Evolutionary conservation across 352 stramenopile species (phyloP).

Genomic region (Phytophthora fragariae): DNA sequence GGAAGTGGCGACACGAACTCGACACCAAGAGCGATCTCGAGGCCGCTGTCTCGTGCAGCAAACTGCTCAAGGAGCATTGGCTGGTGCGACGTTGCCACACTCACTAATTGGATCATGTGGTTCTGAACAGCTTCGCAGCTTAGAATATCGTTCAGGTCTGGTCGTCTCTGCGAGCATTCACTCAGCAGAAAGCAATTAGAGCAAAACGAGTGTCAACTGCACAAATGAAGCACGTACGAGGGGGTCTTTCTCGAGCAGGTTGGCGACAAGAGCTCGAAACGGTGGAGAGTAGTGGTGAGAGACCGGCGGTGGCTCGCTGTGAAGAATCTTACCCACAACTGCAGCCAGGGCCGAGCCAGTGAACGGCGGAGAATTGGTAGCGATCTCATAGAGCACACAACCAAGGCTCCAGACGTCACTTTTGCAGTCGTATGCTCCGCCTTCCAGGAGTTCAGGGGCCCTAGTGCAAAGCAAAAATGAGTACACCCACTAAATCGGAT

Average conservation of each 20-base stretch:
- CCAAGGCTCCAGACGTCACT: conserved; percentile 88
- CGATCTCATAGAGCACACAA: conserved; percentile 86
- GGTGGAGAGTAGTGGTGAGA: conserved; percentile 38
- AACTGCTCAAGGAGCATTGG: conserved; percentile 39
- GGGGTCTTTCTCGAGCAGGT: conserved; percentile 59
- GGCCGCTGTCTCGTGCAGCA: conserved; percentile 5
- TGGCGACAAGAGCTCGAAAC: conserved; percentile 37
- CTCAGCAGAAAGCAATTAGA: not conserved
- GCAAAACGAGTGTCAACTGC: not conserved
- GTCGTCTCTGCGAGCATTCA: conserved; percentile 30
- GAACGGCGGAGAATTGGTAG: conserved; percentile 67
- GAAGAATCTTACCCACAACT: conserved; percentile 66
- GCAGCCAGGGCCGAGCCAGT: conserved; percentile 58
- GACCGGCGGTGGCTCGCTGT: conserved; percentile 39
- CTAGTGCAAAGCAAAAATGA: conserved; percentile 27
- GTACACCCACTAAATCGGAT: conserved; percentile 1
- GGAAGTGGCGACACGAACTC: conserved; percentile 7
- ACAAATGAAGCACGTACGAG: conserved; percentile 20
- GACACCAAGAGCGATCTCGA: not conserved
- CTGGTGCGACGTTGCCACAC: conserved; percentile 42
- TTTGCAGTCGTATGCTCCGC: conserved; percentile 67
- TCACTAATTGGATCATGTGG: conserved; percentile 42
- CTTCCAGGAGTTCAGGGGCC: conserved; percentile 79
- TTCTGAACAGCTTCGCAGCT: conserved; percentile 33
- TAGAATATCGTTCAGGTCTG: conserved; percentile 34